Base-by-base conservation (phyloP, 1,139 yeast genomes). In the Geotrichum aggregatum region DNA sequence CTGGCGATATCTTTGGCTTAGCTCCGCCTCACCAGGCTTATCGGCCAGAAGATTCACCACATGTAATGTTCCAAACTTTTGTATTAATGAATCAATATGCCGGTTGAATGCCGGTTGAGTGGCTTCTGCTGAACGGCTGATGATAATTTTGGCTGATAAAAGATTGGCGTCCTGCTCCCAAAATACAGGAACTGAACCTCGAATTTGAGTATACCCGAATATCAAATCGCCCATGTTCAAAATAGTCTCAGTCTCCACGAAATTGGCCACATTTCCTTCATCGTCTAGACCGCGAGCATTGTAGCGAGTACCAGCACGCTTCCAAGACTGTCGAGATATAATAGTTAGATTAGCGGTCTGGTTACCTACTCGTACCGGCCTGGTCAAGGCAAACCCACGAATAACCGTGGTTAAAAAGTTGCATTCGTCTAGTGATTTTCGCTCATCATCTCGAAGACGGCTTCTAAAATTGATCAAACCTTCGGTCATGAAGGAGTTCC, bases 111-210 rank as follows among this genome's bases (percentile, higher is more conserved):
- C 81, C 0, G 96, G 95, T 63, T 88, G 96, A 0, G 98, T 83
- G 0, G 98, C 98, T 59, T 89, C 98, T 26, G 78, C 70, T 1
- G 96, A 87, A 61, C 98, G 76, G 0, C 97, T 89, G 11, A 94
- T 77, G 36, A 87, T 85, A 48, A 92, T 87, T 66, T 91, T 92
- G 16, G 92, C 84, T 45, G 82, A 65, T n/a, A 83, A 71, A 52
- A 83, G 70, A 11, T 87, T 84, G 1, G 95, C 82, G 63, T 91
- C 98, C 67, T 94, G 99, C 66, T 94, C 98, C 98, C 98, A 94
- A 65, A 94, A 94, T 1, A 94, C 77, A 0, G 99, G 98, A 2
- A 92, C 92, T 14, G 96, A 86, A 2, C 99, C 99, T 66, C 99
- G 76, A 14, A 92, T 79, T 67, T 91, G 96, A 1, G 86, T 80